Evolutionary conservation across 306 rosid species (phyloP), one percentile per base, ranked within the genome.

Genomic region (Citrullus colocynthis): DNA sequence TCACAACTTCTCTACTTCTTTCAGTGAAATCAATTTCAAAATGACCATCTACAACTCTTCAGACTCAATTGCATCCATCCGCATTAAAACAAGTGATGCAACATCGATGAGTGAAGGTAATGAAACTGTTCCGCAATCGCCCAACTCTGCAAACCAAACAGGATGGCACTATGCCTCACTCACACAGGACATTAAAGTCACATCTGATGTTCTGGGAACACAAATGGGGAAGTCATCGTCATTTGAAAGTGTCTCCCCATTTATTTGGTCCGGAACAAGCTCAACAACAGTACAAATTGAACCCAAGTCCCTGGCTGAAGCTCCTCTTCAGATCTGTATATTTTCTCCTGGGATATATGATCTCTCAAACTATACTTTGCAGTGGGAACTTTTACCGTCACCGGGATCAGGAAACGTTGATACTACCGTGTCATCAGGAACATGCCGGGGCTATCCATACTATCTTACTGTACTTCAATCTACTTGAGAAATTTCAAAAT

Each of bases 231-330:
- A 86, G 81, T 81, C 90, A 48, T 48, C 64, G 8, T 79, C 89
- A 2, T 64, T 88, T 30, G 90, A 87, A 37, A 83, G 91, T 76
- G 96, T 85, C 32, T 54, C 92, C 67, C 87, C 96, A 1, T 89
- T 84, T 81, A 83, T 95, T 73, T 95, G 99, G 99, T 88, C 97
- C 2, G 97, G 96, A 66, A 84, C 97, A 24, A 90, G 97, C 85
- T 90, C 98, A 18, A 89, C 93, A 58, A 83, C 71, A 80, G 79
- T 88, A 61, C 84, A 82, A 77, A 83, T 95, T 56, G 87, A 89
- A 78, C 88, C 97, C 4, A 55, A 83, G 84, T 91, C 99, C 67
- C 74, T 84, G 1, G 78, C 82, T 6, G 92, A 89, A 79, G 83
- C 91, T 82, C 96, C 97, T 74, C 98, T 92, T 82, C 97, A 89